phyloP scores from a whole-genome alignment of 1,284 basidiomycete genomes.

The Sporisorium graminicola region DNA sequence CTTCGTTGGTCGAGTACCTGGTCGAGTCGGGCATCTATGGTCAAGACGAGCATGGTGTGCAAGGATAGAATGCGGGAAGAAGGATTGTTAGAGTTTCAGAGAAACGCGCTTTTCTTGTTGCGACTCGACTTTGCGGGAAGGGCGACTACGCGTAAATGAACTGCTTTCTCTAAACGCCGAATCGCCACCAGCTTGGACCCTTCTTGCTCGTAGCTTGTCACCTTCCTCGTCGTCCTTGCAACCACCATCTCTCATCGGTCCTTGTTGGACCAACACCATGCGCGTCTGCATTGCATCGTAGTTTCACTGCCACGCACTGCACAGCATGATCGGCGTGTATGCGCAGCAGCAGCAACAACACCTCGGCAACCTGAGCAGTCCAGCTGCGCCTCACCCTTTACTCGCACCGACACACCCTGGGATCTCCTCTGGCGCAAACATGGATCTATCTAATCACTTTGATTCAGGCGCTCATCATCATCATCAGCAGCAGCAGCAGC shows the following conservation, averaged over 20 bases:
- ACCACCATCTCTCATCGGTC: background rate
- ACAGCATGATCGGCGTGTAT: conserved; percentile 19
- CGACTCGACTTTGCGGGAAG: conserved; percentile 3
- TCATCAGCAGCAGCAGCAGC: no score
- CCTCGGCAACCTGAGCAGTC: background rate
- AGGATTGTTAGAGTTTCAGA: conserved; percentile 16
- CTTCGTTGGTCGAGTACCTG: conserved; percentile 50
- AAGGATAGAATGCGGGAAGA: background rate
- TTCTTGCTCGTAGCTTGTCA: background rate
- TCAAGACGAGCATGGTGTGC: background rate
- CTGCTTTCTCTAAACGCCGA: background rate
- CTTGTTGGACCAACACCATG: background rate
- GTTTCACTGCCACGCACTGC: background rate
- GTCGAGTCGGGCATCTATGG: conserved; percentile 40
- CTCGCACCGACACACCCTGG: background rate
- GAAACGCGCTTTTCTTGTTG: background rate
- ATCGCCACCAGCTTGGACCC: conserved; percentile 19
- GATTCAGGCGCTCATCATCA: background rate
- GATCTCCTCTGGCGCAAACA: background rate
- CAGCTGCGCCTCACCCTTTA: background rate
- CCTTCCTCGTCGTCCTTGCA: conserved; percentile 6
- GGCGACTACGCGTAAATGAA: conserved; percentile 23
- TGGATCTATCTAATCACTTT: background rate
- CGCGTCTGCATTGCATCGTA: no score
- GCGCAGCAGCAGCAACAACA: conserved; percentile 11